phyloP scores from a whole-genome alignment of 148 eudicot genomes.

The Selenicereus undatus region DNA sequence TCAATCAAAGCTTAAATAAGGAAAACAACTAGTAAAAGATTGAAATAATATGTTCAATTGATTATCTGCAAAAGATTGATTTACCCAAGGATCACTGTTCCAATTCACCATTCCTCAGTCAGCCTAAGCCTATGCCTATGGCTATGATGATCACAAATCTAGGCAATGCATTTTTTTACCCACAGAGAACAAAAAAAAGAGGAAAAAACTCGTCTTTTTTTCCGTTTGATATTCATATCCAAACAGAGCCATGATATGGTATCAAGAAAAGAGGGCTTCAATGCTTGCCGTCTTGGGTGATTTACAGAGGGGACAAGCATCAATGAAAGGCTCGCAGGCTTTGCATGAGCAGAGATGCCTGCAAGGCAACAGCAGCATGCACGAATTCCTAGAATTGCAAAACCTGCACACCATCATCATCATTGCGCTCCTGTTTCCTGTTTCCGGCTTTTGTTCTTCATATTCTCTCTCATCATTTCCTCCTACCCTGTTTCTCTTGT shows the following conservation, averaged over 20 bases:
- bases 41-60: neutral
- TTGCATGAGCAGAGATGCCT: constrained; percentile 69
- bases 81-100: constrained; percentile 19
- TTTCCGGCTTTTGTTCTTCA: constrained; percentile 18
- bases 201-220: neutral
- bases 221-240: too few species aligned
- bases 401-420: constrained; percentile 38
- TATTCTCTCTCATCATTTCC: neutral
- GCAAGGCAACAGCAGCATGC: constrained; percentile 66
- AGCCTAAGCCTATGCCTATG: neutral
- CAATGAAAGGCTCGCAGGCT: constrained; percentile 49
- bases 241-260: neutral
- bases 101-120: constrained; percentile 16
- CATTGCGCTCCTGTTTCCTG: neutral
- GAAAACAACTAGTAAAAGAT: neutral
- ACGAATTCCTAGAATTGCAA: constrained; percentile 42
- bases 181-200: neutral
- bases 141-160: neutral
- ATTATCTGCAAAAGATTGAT: constrained; percentile 9
- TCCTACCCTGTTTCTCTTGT: neutral
- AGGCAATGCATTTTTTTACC: neutral
- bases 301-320: constrained; percentile 70
- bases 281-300: constrained; percentile 49
- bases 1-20: neutral
- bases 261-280: constrained; percentile 39